These are phyloP conservation scores for Calonectria pseudoturangicola DNA, from an alignment of 2,329 filamentous ascomycete genomes.

Conservation along the genomic window DNA sequence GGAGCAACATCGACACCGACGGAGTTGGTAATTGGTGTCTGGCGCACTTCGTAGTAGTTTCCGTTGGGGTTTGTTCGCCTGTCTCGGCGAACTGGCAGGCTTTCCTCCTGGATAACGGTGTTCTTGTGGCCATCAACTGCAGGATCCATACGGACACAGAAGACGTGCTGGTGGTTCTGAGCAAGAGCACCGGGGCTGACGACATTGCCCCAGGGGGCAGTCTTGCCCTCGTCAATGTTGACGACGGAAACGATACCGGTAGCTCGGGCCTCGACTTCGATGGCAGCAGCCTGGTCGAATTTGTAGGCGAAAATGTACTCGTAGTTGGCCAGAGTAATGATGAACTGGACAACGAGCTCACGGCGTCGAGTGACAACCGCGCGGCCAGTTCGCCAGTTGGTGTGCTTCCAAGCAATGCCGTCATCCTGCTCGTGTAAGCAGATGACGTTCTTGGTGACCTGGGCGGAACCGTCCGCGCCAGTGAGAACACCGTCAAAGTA, in stretches of 20 bases:
- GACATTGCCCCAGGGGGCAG: slow-evolving; percentile 74
- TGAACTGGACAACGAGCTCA: slow-evolving; percentile 76
- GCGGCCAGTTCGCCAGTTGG: slow-evolving; percentile 74
- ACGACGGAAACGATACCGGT: slow-evolving; percentile 65
- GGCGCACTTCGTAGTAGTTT: slow-evolving; percentile 63
- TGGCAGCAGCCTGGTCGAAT: slow-evolving; percentile 72
- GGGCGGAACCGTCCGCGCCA: slow-evolving; percentile 52
- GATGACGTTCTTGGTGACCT: slow-evolving; percentile 67
- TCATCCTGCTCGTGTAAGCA: slow-evolving; percentile 60
- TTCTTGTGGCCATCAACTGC: slow-evolving; percentile 76
- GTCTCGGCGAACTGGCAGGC: slow-evolving; percentile 65
- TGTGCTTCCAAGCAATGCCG: slow-evolving; percentile 78
- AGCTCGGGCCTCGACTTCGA: slow-evolving; percentile 58
- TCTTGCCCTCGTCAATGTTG: slow-evolving; percentile 73
- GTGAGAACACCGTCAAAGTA: slow-evolving; percentile 62
- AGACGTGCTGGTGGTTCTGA: slow-evolving; percentile 81
- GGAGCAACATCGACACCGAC: slow-evolving; percentile 70
- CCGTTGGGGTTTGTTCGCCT: slow-evolving; percentile 69
- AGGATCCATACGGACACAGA: slow-evolving; percentile 77
- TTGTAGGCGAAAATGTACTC: slow-evolving; percentile 69
- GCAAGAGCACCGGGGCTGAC: slow-evolving; percentile 77
- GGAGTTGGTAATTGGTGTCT: slow-evolving; percentile 66
- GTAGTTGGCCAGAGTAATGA: slow-evolving; percentile 78
- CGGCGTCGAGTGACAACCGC: slow-evolving; percentile 73
- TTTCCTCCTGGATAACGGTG: slow-evolving; percentile 67